Base-by-base conservation (phyloP, 441 rosid species). In the Gossypium aridum region DNA sequence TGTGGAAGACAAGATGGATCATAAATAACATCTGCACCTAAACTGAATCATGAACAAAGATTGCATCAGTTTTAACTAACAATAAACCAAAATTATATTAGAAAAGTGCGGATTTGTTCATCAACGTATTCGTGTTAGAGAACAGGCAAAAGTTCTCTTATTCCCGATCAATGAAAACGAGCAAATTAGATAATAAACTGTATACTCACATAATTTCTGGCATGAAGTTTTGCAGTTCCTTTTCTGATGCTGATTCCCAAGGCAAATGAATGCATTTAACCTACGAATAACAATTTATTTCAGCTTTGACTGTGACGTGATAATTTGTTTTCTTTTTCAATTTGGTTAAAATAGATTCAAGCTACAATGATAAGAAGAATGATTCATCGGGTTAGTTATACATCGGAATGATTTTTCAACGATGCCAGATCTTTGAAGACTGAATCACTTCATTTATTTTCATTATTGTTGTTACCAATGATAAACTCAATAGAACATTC, bases 11-110 rank as follows among this genome's bases (percentile, higher is more conserved):
- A 89, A 45, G 86, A 76, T 2, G 87, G 96, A 85, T 94, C 87
- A 75, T 92, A 94, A 51, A 92, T 86, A 64, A 94, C 82, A 80
- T 94, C 93, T 57, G 97, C 98, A 6, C 97, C 98, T 74, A 92
- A 74, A 76, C 93, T 90, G 83, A 23, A 47, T 22, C 70, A 70
- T 0, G 51, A 54, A 54, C 37, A 17, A 49, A 43, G 2, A 19
- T 14, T n/a, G 70, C 56, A 43, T 23, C 49, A 57, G 28, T 31
- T 45, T 22, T 45, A 20, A 47, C 56, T 25, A 47, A 45, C 20
- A 62, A 34, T 34, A 1, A 7, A 66, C 16, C 16, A 28, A 6
- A 14, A 25, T 54, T 54, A 47, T 54, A 54, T 70, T 70, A 16
- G 59, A 75, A 71, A 77, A 31, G 55, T 67, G 43, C 64, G 2